These are phyloP conservation scores for Naganishia vaughanmartiniae DNA, from an alignment of 768 basidiomycete genomes.

Conservation along the genomic window DNA sequence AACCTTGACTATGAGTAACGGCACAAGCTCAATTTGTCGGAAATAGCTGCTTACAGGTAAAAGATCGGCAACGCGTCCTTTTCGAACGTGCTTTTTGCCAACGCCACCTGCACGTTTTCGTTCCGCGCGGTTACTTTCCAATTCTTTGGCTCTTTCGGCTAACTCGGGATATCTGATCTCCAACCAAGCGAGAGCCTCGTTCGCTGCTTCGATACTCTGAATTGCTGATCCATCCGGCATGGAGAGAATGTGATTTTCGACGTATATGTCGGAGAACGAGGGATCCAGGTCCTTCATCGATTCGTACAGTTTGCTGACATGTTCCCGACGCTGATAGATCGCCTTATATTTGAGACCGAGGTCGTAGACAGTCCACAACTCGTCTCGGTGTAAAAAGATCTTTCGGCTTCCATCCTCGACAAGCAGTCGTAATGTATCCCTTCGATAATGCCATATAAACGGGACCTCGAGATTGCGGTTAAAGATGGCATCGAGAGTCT, in stretches of 20 bases:
- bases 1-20: not conserved
- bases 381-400: slow-evolving; percentile 68
- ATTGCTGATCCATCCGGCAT: slow-evolving; percentile 60
- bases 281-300: slow-evolving; percentile 57
- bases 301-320: slow-evolving; percentile 64
- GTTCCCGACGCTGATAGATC: slow-evolving; percentile 68
- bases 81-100: slow-evolving; percentile 28
- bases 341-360: slow-evolving; percentile 88
- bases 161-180: slow-evolving; percentile 69
- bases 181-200: slow-evolving; percentile 89
- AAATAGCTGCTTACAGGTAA: slow-evolving; percentile 24
- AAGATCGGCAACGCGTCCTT: slow-evolving; percentile 28
- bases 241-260: slow-evolving; percentile 65
- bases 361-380: slow-evolving; percentile 87
- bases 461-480: slow-evolving; percentile 88
- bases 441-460: slow-evolving; percentile 88
- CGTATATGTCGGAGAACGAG: slow-evolving; percentile 68
- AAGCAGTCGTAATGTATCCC: slow-evolving; percentile 66
- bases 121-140: slow-evolving; percentile 58
- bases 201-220: slow-evolving; percentile 75
- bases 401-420: slow-evolving; percentile 47
- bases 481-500: slow-evolving; percentile 76
- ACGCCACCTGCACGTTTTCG: slow-evolving; percentile 29
- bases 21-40: too few species aligned
- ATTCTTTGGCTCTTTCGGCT: slow-evolving; percentile 50